Conservation (phyloP, 2,329 filamentous ascomycete genomes). For the Alternaria gaisen region DNA sequence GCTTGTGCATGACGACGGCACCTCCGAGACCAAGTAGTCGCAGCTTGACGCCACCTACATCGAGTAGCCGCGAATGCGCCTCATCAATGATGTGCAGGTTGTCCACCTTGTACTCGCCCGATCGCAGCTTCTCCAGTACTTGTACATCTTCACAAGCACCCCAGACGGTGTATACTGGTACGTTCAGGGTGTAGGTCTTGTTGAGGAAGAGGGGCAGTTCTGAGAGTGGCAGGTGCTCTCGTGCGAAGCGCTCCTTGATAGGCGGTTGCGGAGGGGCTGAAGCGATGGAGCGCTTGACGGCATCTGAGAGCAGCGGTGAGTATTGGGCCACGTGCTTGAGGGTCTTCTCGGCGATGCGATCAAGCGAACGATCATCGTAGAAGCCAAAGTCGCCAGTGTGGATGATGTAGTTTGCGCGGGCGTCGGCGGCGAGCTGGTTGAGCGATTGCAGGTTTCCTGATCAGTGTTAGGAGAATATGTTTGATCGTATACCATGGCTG, state of each 20-base stretch:
- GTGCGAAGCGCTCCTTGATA: slow-evolving; percentile 84
- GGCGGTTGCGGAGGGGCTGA: slow-evolving; percentile 70
- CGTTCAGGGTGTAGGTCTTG: slow-evolving; percentile 88
- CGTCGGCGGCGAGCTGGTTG: slow-evolving; percentile 94
- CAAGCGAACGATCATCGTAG: slow-evolving; percentile 94
- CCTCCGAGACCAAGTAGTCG: slow-evolving; percentile 92
- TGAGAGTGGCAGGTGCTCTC: slow-evolving; percentile 86
- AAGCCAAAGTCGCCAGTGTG: slow-evolving; percentile 99
- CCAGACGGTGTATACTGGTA: slow-evolving; percentile 99
- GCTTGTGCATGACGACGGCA: slow-evolving; percentile 99
- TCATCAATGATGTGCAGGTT: slow-evolving; percentile 99
- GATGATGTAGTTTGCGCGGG: slow-evolving; percentile 95
- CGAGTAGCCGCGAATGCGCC: slow-evolving; percentile 92
- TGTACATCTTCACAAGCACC: slow-evolving; percentile 98
- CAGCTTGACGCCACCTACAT: slow-evolving; percentile 94
- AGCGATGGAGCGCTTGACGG: slow-evolving; percentile 72
- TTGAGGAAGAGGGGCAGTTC: slow-evolving; percentile 89
- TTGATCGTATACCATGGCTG: neutral
- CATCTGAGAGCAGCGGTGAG: slow-evolving; percentile 88
- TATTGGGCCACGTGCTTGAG: slow-evolving; percentile 99
- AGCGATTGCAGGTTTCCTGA: slow-evolving; percentile 94
- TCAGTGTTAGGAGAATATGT: slow-evolving; percentile 17
- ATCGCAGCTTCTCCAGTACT: slow-evolving; percentile 95
- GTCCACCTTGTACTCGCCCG: slow-evolving; percentile 95
- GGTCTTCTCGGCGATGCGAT: slow-evolving; percentile 99